These are phyloP conservation scores for Gomphus bonarii DNA, from an alignment of 1,284 basidiomycete species.

Conservation along the genomic window DNA sequence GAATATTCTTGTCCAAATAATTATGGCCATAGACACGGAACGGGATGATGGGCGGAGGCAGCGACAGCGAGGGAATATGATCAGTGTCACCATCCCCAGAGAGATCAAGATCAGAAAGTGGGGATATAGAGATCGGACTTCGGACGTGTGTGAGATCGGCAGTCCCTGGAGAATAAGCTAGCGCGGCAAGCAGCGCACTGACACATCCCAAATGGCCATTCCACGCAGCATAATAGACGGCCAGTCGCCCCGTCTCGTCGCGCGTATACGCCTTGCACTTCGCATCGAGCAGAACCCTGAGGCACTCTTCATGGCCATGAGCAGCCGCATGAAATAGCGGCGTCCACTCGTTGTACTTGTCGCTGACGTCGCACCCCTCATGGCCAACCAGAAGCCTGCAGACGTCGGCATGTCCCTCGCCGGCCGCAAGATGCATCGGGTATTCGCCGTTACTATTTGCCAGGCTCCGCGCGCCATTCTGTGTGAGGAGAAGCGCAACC, in stretches of 20 bases:
- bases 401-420: constrained; percentile 82
- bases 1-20: constrained; percentile 79
- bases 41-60: constrained; percentile 98
- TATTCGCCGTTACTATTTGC: constrained; percentile 93
- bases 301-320: constrained; percentile 73
- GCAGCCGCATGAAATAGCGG: constrained; percentile 94
- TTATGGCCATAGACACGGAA: constrained; percentile 87
- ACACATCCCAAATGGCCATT: constrained; percentile 84
- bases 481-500: constrained; percentile 71
- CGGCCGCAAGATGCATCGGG: constrained; percentile 96
- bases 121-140: constrained; percentile 18
- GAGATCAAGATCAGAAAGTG: constrained; percentile 24
- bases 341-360: constrained; percentile 98
- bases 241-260: constrained; percentile 82
- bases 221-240: constrained; percentile 97
- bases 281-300: constrained; percentile 69
- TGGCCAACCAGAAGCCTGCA: constrained; percentile 68
- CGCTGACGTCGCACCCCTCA: constrained; percentile 80
- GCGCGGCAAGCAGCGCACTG: constrained; percentile 55
- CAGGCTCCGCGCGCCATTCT: constrained; percentile 68
- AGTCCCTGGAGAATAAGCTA: constrained; percentile 5
- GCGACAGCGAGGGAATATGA: constrained; percentile 84
- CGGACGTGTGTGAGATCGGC: constrained; percentile 17
- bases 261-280: constrained; percentile 64
- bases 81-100: constrained; percentile 70